Base-by-base conservation (phyloP, 148 eudicot genomes). In the Suaeda aralocaspica region DNA sequence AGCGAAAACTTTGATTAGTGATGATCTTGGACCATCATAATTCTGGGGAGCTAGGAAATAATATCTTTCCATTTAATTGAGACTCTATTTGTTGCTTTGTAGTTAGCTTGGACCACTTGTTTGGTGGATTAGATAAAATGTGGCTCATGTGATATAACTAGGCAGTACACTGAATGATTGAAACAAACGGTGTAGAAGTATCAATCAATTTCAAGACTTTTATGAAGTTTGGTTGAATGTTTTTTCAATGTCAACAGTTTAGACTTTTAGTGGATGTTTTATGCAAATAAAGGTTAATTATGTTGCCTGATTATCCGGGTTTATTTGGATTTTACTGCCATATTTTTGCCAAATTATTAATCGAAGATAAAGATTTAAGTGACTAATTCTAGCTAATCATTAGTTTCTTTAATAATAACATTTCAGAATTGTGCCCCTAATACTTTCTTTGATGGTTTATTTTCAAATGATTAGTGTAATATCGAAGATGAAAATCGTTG, bases 381-480 rank as follows among this genome's bases (percentile, higher is more conserved):
- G n/a, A 56, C 18, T 25, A 56, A 56, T 24, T 56, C 10, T 34
- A 4, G 16, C 25, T 68, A 49, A 51, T 49, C 29, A 36, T 59
- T 33, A 21, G 11, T 19, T 6, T 14, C 59, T 34, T 4, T 51
- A 2, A 12, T 56, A 9, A 28, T 11, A 56, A 56, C 59, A 25
- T 56, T 10, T 25, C 16, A 56, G 18, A 56, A n/a, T 36, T 36
- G 41, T 36, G 41, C 41, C 8, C 41, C 41, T 36, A 3, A 36
- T 3, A 3, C 5, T 36, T 36, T 36, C 8, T 51, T 19, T 51
- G 22, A 19, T 51, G 15, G 58, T 51, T 66, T 74, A 48, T 59
- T 66, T 66, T n/a, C 44, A 46, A 66, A 66, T 74, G 46, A 67
- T 57, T 36, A 59, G 34, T 48, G 52, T 45, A 11, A 59, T 59